A percentile compares a stretch with the other conserved stretches of the same genome.
These are phyloP conservation scores for Flaveria floridana DNA, from an alignment of 140 eudicot genomes.

Conservation along the genomic window DNA sequence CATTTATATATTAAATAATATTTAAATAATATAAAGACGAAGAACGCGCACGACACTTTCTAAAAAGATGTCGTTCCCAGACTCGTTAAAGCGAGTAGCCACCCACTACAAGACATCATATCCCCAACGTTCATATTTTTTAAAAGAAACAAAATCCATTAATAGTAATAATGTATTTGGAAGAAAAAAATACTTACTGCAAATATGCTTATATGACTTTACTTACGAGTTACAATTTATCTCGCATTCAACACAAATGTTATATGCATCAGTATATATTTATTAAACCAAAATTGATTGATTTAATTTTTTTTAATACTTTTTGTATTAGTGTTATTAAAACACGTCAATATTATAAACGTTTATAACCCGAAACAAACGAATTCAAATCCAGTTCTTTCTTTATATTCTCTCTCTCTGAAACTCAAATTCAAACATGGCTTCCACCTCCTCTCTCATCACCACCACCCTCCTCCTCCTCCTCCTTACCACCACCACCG, in stretches of 20 bases:
- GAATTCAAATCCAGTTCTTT: not conserved
- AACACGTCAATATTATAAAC: no score
- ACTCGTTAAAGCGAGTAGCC: conserved; percentile 33
- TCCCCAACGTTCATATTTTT: conserved; percentile 32
- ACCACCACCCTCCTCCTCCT: conserved; percentile 17
- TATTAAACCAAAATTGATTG: no score
- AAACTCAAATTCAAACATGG: conserved; percentile 39
- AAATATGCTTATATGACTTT: no score
- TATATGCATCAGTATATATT: no score
- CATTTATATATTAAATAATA: no score
- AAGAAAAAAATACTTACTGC: no score
- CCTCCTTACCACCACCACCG: conserved; percentile 30
- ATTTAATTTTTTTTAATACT: no score
- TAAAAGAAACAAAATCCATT: not conserved
- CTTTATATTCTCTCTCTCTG: conserved; percentile 30
- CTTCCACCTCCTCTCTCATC: conserved; percentile 37
- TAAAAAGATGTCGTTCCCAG: conserved; percentile 27
- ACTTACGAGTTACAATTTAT: no score
- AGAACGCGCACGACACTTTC: conserved; percentile 33
- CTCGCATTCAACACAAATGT: no score
- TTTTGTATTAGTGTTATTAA: no score
- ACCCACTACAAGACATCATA: conserved; percentile 32
- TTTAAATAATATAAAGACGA: not conserved
- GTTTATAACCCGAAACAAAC: no score
- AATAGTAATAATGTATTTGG: no score